Evolutionary conservation across 805 yeast species (phyloP).

Genomic region (Saccharomycopsis capsularis): DNA sequence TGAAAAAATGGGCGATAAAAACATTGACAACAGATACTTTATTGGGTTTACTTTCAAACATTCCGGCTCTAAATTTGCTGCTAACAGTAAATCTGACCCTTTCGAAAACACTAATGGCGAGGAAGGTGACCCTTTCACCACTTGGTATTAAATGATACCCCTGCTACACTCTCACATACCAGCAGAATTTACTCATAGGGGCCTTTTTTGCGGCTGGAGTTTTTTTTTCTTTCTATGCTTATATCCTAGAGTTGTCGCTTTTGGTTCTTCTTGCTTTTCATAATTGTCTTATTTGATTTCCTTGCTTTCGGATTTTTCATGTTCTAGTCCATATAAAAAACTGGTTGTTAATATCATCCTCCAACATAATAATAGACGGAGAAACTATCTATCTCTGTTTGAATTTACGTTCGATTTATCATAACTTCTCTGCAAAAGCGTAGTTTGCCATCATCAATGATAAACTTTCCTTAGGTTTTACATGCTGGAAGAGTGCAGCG

Average conservation of each 20-base stretch:
- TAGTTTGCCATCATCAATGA: too few species aligned
- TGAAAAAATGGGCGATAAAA: constrained; percentile 68
- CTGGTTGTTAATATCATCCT: too few species aligned
- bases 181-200: neutral
- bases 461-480: too few species aligned
- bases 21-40: constrained; percentile 61
- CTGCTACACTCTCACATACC: neutral
- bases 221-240: constrained; percentile 4
- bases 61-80: constrained; percentile 23
- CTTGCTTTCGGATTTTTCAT: too few species aligned
- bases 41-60: constrained; percentile 97
- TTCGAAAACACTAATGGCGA: neutral
- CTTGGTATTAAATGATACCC: constrained; percentile 18
- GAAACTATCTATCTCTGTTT: too few species aligned
- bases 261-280: neutral
- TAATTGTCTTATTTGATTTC: too few species aligned
- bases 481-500: too few species aligned
- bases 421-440: too few species aligned
- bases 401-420: too few species aligned
- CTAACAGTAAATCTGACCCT: constrained; percentile 1
- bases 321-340: too few species aligned
- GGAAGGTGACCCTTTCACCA: constrained; percentile 21
- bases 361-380: too few species aligned
- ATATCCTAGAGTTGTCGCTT: neutral
- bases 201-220: neutral